Evolutionary conservation across 2,329 filamentous ascomycete species (phyloP), one percentile per base, ranked within the genome.

Genomic region (Paraphoma chrysanthemicola): DNA sequence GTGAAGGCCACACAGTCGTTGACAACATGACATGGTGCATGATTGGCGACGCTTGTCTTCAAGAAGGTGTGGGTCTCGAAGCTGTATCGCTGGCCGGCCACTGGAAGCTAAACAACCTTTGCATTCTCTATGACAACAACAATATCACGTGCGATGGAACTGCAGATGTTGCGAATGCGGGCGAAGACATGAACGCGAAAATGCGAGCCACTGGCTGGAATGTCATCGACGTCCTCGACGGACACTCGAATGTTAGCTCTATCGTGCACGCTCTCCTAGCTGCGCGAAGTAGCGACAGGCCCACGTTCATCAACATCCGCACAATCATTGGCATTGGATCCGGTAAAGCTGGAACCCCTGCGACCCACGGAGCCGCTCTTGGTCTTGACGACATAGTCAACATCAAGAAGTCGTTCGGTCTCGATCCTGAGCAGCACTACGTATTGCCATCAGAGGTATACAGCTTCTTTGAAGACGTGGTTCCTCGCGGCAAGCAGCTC

Each of bases 101-200:
- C 67, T 79, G 80, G 69, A 79, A 78, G 60, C 76, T 88, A 9
- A 81, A 83, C 72, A 87, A 87, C 67, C 72, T 88, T 1, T 81
- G 80, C 3, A 71, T 87, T 23, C 82, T 86, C 44, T 87, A 87
- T 60, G 85, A 87, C 61, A 87, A 88, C 71, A 87, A 87, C 68
- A 82, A 85, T 61, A 77, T 87, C 45, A 86, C 84, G 6, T 87
- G 85, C 63, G 85, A 87, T 55, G 85, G 85, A 1, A 80, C 78
- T 1, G 79, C 86, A 3, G 83, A 86, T 68, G 73, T 81, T 42
- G 79, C 79, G 1, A 85, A 84, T 58, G 83, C 79, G 87, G 66
- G 83, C 0, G 85, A 87, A 62, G 83, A 87, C 44, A 76, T 86
- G 63, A 85, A 86, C 53, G 70, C 77, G 16, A 87, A 86, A 71